Conservation (phyloP, 768 basidiomycete species). For the Calocybe indica region DNA sequence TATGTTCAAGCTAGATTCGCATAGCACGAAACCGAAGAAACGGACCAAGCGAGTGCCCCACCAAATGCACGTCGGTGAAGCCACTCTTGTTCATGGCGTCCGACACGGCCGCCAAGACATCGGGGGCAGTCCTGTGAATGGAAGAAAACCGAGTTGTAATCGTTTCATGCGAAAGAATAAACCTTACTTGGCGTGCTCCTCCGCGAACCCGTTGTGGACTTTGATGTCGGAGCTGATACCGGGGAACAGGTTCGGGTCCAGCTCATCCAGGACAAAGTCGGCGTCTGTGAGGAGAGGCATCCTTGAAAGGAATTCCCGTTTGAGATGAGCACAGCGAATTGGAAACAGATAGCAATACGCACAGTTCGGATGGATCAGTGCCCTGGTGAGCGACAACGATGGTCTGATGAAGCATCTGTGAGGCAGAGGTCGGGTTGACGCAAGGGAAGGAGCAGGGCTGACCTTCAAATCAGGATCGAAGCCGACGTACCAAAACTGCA, state of each 20-base stretch:
- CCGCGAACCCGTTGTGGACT: conserved; percentile 44
- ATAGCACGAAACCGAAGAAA: conserved; percentile 17
- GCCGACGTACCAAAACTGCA: conserved; percentile 37
- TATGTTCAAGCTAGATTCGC: conserved; percentile 15
- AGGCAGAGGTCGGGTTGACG: background rate
- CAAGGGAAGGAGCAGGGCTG: background rate
- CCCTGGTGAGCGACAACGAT: conserved; percentile 15
- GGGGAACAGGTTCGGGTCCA: conserved; percentile 41
- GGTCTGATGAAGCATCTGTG: conserved; percentile 5
- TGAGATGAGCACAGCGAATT: background rate
- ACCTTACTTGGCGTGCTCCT: conserved; percentile 37
- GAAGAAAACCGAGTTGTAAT: background rate
- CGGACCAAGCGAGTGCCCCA: conserved; percentile 35
- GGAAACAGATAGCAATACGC: background rate
- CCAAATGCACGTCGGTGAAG: conserved; percentile 32
- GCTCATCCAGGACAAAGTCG: conserved; percentile 24
- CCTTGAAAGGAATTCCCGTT: conserved; percentile 5
- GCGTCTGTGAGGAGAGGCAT: conserved; percentile 33
- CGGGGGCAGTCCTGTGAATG: conserved; percentile 26
- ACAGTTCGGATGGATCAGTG: conserved; percentile 22
- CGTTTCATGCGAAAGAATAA: conserved; percentile 20
- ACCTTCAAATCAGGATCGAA: conserved; percentile 16
- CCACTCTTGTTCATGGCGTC: conserved; percentile 26
- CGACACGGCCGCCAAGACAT: conserved; percentile 40
- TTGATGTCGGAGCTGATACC: conserved; percentile 35